Evolutionary conservation across 164 flowering plant genomes (phyloP), one percentile per base, ranked within the genome.

Genomic region (Berberis vulgaris): DNA sequence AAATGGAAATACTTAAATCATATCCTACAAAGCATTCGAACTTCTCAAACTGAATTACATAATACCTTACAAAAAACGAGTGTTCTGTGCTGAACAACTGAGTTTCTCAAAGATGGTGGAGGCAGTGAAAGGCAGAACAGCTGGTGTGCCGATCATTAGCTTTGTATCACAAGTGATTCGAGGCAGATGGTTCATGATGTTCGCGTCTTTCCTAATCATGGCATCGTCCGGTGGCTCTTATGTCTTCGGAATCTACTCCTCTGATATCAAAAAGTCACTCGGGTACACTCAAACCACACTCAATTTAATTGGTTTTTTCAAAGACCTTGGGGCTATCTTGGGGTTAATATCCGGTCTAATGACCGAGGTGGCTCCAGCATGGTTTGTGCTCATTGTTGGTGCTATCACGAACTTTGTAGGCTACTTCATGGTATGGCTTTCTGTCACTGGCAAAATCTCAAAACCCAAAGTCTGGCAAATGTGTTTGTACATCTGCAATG

Each of bases 141-240:
- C 10, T 52, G 11, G 54, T 52, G 54, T 56, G 10, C 13, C 13
- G 39, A 5, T 11, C n/a, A 7, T 60, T 9, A 6, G 45, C 26
- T 76, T 81, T 38, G 70, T 71, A n/a, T 12, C 43, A 0, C 78
- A 80, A 38, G 75, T 79, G 39, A 4, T 77, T 2, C 65, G 53
- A 3, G 87, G 90, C 4, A 62, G 85, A 59, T 83, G 91, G 91
- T 83, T 86, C 76, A 59, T 81, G 12, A 72, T 86, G 1, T 83
- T 80, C 45, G 86, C 86, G 1, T 78, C 87, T 1, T 72, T 82
- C 61, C 61, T 82, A 10, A 73, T 85, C 69, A 85, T 83, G 87
- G 54, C 78, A 1, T 80, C 80, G 1, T 82, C 84, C 1, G 91
- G 91, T 0, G 79, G 81, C 0, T 82, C 84, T 3, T 86, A 80